Conservation (phyloP, 1,139 yeast genomes). For the Geotrichum cucujoidarum region DNA sequence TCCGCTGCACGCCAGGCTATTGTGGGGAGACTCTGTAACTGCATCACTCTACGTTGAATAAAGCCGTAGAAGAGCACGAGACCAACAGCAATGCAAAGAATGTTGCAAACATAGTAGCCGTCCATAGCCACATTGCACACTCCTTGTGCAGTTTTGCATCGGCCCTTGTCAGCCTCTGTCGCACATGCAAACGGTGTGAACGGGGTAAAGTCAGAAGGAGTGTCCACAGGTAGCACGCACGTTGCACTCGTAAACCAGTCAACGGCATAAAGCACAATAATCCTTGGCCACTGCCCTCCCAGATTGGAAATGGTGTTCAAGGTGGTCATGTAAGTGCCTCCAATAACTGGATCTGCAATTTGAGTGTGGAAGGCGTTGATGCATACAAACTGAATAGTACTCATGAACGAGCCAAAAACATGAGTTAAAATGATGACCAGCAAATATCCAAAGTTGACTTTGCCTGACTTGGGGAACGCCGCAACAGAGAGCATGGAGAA, state of each 20-base stretch:
- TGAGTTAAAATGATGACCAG: conserved; percentile 72
- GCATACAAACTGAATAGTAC: conserved; percentile 91
- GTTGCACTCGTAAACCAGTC: conserved; percentile 66
- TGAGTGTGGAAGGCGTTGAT: conserved; percentile 92
- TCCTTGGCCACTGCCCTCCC: conserved; percentile 97
- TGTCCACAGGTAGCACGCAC: conserved; percentile 42
- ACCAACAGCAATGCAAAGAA: conserved; percentile 67
- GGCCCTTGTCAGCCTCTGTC: conserved; percentile 42
- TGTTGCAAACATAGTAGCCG: conserved; percentile 79
- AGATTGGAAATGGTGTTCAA: conserved; percentile 84
- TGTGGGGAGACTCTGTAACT: conserved; percentile 58
- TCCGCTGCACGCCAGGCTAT: conserved; percentile 62
- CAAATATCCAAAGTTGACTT: conserved; percentile 52
- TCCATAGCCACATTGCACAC: conserved; percentile 53
- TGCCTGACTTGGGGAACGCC: conserved; percentile 59
- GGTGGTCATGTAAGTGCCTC: conserved; percentile 97
- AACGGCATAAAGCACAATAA: conserved; percentile 70
- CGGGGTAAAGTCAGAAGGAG: conserved; percentile 15
- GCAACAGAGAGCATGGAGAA: conserved; percentile 71
- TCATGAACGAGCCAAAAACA: conserved; percentile 81
- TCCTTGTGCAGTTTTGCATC: conserved; percentile 56
- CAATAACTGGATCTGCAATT: conserved; percentile 91
- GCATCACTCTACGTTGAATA: conserved; percentile 55
- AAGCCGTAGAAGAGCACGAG: conserved; percentile 56
- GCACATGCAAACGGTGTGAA: conserved; percentile 42